Evolutionary conservation across 495 filamentous ascomycete genomes (phyloP).

Genomic region (Penicillium mononematosum): DNA sequence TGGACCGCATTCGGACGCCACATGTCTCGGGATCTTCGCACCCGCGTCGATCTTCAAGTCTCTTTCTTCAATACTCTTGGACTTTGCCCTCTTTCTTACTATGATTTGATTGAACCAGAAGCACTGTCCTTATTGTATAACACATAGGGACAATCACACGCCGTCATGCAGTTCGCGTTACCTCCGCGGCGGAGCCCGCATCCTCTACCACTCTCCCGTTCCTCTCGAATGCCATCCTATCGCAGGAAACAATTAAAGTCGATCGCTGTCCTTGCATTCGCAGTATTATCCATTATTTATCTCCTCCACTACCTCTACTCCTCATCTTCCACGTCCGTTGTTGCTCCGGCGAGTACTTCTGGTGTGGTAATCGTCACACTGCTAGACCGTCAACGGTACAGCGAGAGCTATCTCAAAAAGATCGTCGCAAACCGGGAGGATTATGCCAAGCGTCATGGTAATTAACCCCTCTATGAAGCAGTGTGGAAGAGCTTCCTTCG

Average conservation of each 20-base stretch:
- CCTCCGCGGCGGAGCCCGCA: conserved; percentile 79
- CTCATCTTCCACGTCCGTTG: conserved; percentile 30
- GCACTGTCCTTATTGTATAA: conserved; percentile 10
- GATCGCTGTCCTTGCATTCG: conserved; percentile 56
- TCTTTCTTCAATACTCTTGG: not conserved
- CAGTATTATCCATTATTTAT: conserved; percentile 59
- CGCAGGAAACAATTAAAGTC: conserved; percentile 67
- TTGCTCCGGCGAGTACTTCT: conserved; percentile 66
- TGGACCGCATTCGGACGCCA: conserved; percentile 9
- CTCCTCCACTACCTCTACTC: conserved; percentile 55
- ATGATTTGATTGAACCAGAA: conserved; percentile 21
- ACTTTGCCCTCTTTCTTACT: not conserved
- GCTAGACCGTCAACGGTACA: conserved; percentile 62
- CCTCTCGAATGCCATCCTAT: conserved; percentile 58
- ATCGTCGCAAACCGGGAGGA: conserved; percentile 79
- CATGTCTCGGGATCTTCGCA: conserved; percentile 9
- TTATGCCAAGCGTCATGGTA: conserved; percentile 90
- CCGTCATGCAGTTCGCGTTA: conserved; percentile 83
- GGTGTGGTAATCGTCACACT: conserved; percentile 85
- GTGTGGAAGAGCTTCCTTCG: not conserved
- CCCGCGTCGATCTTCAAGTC: conserved; percentile 9
- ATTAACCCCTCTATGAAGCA: conserved; percentile 11
- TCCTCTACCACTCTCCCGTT: conserved; percentile 60
- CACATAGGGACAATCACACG: conserved; percentile 25
- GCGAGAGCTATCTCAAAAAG: conserved; percentile 61